phyloP scores from a whole-genome alignment of 352 stramenopile genomes.

The Aphanomyces stellatus region DNA sequence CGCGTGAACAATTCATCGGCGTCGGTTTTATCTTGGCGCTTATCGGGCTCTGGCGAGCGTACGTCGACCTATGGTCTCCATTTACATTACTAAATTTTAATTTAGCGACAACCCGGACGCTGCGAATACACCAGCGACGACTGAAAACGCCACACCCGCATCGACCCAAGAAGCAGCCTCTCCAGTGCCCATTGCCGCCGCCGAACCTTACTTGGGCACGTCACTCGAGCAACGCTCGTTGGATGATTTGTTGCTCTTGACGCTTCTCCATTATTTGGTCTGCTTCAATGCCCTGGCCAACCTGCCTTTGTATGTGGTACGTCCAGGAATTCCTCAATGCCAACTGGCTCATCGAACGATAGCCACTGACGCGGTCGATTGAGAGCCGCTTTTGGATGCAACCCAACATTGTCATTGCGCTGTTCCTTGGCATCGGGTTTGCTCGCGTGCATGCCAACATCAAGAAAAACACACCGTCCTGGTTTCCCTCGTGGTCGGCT shows the following conservation, averaged over 20 bases:
- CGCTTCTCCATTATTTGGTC: slow-evolving; percentile 50
- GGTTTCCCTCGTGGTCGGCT: neutral
- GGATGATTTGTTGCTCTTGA: slow-evolving; percentile 26
- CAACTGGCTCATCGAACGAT: slow-evolving; percentile 12
- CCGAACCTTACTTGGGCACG: neutral
- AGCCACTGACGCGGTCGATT: slow-evolving; percentile 7
- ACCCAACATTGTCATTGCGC: slow-evolving; percentile 56
- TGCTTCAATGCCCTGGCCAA: slow-evolving; percentile 75
- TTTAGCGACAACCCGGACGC: neutral
- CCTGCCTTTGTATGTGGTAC: slow-evolving; percentile 55
- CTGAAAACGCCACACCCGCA: neutral
- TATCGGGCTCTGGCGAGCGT: slow-evolving; percentile 8
- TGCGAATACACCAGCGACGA: neutral
- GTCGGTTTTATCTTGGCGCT: slow-evolving; percentile 12
- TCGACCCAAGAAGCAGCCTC: neutral
- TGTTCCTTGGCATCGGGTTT: slow-evolving; percentile 44
- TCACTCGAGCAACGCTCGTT: neutral
- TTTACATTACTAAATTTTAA: neutral
- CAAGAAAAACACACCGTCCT: neutral
- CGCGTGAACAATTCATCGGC: slow-evolving; percentile 16
- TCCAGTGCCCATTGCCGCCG: no score
- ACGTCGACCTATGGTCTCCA: neutral
- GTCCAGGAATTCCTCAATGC: slow-evolving; percentile 28
- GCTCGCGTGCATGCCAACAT: slow-evolving; percentile 19
- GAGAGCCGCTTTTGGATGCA: slow-evolving; percentile 53